These are phyloP conservation scores for Xylariaceae sp. DNA, from an alignment of 2,329 filamentous ascomycete genomes.

Conservation along the genomic window DNA sequence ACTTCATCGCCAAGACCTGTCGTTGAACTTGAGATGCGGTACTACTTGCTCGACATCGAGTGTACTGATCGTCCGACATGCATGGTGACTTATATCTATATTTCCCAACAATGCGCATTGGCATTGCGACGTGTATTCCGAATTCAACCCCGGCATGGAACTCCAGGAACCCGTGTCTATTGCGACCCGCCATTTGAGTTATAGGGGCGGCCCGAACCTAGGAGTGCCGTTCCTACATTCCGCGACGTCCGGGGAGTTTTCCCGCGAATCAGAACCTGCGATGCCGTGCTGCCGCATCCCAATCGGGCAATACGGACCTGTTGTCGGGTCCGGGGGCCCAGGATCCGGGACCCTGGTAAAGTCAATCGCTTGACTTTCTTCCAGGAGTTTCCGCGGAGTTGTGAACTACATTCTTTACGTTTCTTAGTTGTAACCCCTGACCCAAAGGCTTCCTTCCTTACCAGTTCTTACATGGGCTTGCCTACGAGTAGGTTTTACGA, in stretches of 20 bases:
- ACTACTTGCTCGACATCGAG: neutral
- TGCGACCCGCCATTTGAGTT: neutral
- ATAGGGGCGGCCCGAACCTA: constrained; percentile 1
- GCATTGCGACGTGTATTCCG: no score
- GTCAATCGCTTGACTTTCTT: neutral
- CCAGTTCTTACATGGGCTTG: no score
- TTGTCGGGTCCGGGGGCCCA: neutral
- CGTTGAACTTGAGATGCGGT: neutral
- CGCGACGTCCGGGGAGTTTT: constrained; percentile 13
- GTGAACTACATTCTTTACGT: no score
- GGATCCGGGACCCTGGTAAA: constrained; percentile 4
- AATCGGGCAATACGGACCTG: constrained; percentile 19
- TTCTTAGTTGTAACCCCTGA: no score
- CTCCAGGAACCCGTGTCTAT: neutral
- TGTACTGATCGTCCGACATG: neutral
- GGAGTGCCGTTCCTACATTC: constrained; percentile 3
- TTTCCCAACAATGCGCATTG: no score
- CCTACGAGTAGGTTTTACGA: no score
- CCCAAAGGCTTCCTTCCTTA: no score
- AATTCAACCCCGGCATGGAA: neutral
- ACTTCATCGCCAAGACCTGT: constrained; percentile 24
- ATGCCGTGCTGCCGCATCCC: constrained; percentile 4
- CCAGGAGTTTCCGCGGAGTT: no score
- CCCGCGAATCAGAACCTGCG: constrained; percentile 21
- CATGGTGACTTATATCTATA: neutral